A percentile compares a stretch with the other conserved stretches of the same genome.
Conservation (phyloP, 2,329 filamentous ascomycete genomes). For the Ampelomyces quisqualis region DNA sequence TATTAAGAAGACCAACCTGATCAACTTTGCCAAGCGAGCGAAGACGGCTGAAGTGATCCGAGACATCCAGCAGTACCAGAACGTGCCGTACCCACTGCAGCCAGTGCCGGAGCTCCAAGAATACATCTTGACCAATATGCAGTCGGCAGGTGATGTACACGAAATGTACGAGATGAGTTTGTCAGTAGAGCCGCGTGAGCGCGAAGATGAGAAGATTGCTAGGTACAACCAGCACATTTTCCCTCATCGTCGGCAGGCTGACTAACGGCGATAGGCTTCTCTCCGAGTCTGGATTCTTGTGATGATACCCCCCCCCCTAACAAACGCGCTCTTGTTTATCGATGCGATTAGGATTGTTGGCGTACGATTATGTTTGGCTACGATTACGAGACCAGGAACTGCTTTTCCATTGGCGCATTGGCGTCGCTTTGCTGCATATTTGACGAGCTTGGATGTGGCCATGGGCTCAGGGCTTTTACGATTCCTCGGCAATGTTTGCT, state of each 20-base stretch:
- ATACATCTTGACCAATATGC: constrained; percentile 96
- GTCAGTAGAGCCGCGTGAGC: constrained; percentile 87
- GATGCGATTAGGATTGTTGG: constrained; percentile 3
- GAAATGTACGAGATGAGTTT: constrained; percentile 99
- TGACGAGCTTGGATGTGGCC: background rate
- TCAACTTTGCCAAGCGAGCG: constrained; percentile 97
- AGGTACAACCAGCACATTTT: constrained; percentile 60
- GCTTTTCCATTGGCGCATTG: background rate
- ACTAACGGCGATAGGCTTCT: constrained; percentile 48
- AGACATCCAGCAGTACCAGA: constrained; percentile 98
- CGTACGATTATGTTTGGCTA: constrained; percentile 11
- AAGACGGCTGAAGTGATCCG: constrained; percentile 98
- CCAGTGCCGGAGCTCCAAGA: constrained; percentile 90
- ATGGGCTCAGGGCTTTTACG: background rate
- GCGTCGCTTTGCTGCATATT: background rate
- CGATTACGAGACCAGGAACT: background rate
- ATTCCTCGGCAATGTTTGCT: constrained; percentile 6
- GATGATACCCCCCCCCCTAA: constrained; percentile 46
- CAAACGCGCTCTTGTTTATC: constrained; percentile 27
- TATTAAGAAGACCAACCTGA: constrained; percentile 92
- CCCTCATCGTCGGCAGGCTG: constrained; percentile 3
- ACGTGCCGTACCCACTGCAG: constrained; percentile 90
- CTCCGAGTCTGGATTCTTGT: constrained; percentile 58
- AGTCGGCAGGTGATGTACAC: constrained; percentile 90
- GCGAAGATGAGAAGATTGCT: constrained; percentile 99